Base-by-base conservation (phyloP, 805 yeast genomes). In the Phaffomyces thermotolerans region DNA sequence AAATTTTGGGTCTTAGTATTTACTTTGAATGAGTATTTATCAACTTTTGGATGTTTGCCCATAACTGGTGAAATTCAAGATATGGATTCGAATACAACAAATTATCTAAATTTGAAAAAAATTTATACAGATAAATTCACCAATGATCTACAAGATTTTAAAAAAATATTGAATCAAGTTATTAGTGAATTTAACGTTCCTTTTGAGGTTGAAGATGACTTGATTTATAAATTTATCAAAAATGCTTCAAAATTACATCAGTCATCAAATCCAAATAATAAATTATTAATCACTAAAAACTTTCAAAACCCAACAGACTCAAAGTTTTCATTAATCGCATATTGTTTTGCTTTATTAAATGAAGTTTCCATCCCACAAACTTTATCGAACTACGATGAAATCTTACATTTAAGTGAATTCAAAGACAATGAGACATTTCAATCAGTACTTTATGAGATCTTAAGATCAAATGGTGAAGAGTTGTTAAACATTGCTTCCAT, bases 31-130 rank as follows among this genome's bases (percentile, higher is more conserved):
- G 47, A 51, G 8, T 88, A 79, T 58, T 69, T 78, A 0, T 61
- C 65, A 20, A 55, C 62, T 37, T 52, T 57, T 4, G 63, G 67
- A 1, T 58, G 64, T 6, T 65, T 86, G n/a, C 95, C 96, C 0
- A 61, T 87, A 2, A 70, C 81, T 3, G 96, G 95, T 0, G 72
- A 66, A 1, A 57, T 90, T 6, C 95, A 96, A 0, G 98, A 90
- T 59, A 91, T 91, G 96, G 83, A 85, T 18, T 76, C 95, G 0
- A 78, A 79, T 48, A 81, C 96, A 0, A 60, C 63, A 8, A 68
- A 68, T 43, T 91, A 84, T 58, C 67, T 82, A 3, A 59, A 54
- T 8, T 62, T 91, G 32, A 84, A 80, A 57, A 55, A 55, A 0
- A 52, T 87, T 4, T 91, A 86, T 56, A 59, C 71, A 15, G 63